A percentile compares a stretch with the other conserved stretches of the same genome.
phyloP scores from a whole-genome alignment of 1,139 yeast genomes.

The Lodderomyces pseudojiufengensis region DNA sequence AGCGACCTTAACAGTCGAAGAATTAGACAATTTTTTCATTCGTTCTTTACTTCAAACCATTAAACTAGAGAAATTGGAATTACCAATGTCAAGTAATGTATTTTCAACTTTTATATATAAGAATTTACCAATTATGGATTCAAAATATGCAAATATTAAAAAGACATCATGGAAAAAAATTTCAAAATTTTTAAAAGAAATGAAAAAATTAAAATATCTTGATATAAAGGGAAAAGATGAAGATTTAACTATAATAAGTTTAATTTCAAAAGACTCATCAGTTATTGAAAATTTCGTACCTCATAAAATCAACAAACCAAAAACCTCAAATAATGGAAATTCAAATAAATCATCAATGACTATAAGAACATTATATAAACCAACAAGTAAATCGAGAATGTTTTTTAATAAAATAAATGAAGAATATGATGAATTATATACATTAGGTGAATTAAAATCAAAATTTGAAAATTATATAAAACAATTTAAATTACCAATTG shows the following conservation, averaged over 20 bases:
- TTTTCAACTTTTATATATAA: slow-evolving; percentile 66
- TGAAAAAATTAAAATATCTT: slow-evolving; percentile 70
- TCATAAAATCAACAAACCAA: slow-evolving; percentile 44
- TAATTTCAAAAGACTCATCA: slow-evolving; percentile 44
- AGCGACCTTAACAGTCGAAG: slow-evolving; percentile 48
- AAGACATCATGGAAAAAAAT: slow-evolving; percentile 89
- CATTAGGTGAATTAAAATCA: slow-evolving; percentile 50
- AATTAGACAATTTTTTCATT: slow-evolving; percentile 73
- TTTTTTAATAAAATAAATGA: slow-evolving; percentile 47
- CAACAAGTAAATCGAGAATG: slow-evolving; percentile 46
- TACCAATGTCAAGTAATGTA: slow-evolving; percentile 67
- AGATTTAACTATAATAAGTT: slow-evolving; percentile 55
- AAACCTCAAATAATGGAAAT: slow-evolving; percentile 6
- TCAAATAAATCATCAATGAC: slow-evolving; percentile 3
- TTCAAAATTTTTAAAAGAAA: slow-evolving; percentile 75
- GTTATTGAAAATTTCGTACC: slow-evolving; percentile 59
- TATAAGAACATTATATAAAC: slow-evolving; percentile 29
- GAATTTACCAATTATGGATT: slow-evolving; percentile 61
- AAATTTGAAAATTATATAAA: slow-evolving; percentile 56
- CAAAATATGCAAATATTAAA: slow-evolving; percentile 62
- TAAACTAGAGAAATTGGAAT: slow-evolving; percentile 48
- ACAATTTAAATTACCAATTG: slow-evolving; percentile 40
- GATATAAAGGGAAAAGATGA: slow-evolving; percentile 73
- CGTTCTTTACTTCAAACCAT: slow-evolving; percentile 68
- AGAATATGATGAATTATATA: slow-evolving; percentile 41